Base-by-base conservation (phyloP, 805 yeast species). In the Candida schatavii region DNA sequence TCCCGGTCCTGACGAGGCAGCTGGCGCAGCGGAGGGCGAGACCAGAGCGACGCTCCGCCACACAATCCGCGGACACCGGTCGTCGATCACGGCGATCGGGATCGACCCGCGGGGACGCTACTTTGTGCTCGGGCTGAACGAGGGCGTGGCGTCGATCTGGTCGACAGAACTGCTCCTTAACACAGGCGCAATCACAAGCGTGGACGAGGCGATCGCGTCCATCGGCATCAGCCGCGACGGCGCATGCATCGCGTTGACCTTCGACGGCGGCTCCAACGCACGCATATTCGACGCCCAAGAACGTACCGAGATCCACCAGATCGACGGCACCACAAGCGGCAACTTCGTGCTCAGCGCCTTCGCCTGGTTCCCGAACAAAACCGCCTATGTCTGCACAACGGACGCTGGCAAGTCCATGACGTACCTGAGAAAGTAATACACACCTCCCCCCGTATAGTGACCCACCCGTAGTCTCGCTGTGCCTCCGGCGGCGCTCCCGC, bases 91-190 rank as follows among this genome's bases (percentile, higher is more conserved):
- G 2, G 52, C 73, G 23, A 43, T 79, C 11, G 60, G 61, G 14
- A 57, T 78, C 39, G 85, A 79, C 49, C 81, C 83, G 3, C 52
- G 67, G 38, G 88, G 83, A 0, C 49, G 60, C 18, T 74, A 57
- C 48, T 43, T 83, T 9, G 71, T 74, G 2, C 72, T 72, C 2
- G 88, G 85, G 0, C 66, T 82, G 15, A 72, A 70, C 42, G 85
- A 80, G 45, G 85, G 85, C 20, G 66, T 74, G 15, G 69, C 77
- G 5, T 68, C 79, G 15, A 30, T 77, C 9, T 80, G 83, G 82
- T 62, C 66, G 30, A 54, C 73, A 5, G 45, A 54, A 1, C 64
- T 66, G 21, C 57, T 77, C 58, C 57, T 68, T 14, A 40, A 62
- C 35, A 43, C 52, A n/a, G 54, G 56, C 27, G 70, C 73, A 0